A percentile compares a stretch with the other conserved stretches of the same genome.
Evolutionary conservation across 495 filamentous ascomycete species (phyloP).

Genomic region (Penicillium odoratum): DNA sequence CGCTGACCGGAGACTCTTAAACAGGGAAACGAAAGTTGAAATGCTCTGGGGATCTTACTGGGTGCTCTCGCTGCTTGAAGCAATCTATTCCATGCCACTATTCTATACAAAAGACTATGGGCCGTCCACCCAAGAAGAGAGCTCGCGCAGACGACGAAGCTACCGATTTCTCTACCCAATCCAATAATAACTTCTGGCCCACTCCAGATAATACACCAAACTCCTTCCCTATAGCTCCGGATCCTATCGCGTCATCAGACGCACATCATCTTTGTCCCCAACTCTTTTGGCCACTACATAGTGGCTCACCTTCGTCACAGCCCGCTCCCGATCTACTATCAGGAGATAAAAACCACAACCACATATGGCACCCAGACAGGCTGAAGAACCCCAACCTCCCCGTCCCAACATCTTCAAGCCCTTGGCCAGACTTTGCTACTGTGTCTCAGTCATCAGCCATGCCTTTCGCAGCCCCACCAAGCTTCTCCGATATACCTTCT

Average conservation of each 20-base stretch:
- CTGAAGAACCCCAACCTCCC: conserved; percentile 26
- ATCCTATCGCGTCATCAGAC: conserved; percentile 14
- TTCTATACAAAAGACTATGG: conserved; percentile 51
- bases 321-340: conserved; percentile 23
- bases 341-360: conserved; percentile 30
- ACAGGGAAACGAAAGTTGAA: conserved; percentile 50
- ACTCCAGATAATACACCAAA: conserved; percentile 22
- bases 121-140: conserved; percentile 47
- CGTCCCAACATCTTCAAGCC: conserved; percentile 32
- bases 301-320: conserved; percentile 16
- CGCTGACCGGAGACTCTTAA: conserved; percentile 18
- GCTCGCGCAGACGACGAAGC: conserved; percentile 35
- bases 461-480: conserved; percentile 28
- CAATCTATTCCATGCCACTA: conserved; percentile 46
- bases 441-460: conserved; percentile 39
- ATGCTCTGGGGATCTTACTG: conserved; percentile 46
- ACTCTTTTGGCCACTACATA: conserved; percentile 23
- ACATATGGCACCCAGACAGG: conserved; percentile 20
- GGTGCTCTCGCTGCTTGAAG: conserved; percentile 44
- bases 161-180: conserved; percentile 14
- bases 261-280: conserved; percentile 29
- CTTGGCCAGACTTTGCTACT: conserved; percentile 48
- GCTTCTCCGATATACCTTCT: conserved; percentile 25
- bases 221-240: conserved; percentile 11
- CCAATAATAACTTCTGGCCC: conserved; percentile 26